These are phyloP conservation scores for Collariella sp. DNA, from an alignment of 495 filamentous ascomycete genomes.

Conservation along the genomic window DNA sequence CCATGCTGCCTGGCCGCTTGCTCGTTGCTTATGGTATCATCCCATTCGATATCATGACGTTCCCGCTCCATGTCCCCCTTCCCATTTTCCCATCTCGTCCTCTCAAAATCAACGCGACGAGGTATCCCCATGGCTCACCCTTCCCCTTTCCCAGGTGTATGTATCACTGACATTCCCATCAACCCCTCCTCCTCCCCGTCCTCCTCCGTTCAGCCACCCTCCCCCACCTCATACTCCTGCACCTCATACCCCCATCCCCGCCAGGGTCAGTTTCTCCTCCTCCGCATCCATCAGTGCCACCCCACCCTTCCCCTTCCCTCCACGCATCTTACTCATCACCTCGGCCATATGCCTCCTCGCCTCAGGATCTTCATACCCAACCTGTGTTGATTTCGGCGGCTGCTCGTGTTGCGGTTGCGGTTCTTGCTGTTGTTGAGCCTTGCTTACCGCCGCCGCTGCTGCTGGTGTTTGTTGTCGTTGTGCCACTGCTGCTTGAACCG, in stretches of 20 bases:
- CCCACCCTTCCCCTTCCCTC: neutral
- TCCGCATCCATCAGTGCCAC: neutral
- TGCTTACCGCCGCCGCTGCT: too few relatives aligned
- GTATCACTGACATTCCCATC: neutral
- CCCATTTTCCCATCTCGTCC: neutral
- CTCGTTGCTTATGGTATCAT: neutral
- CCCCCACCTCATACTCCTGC: neutral
- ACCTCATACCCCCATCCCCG: conserved; percentile 17
- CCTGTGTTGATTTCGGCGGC: conserved; percentile 25
- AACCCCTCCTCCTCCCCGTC: conserved; percentile 6
- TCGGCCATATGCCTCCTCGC: conserved; percentile 17
- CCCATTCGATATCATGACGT: neutral
- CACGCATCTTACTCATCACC: conserved; percentile 17
- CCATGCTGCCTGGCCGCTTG: neutral
- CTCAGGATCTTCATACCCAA: conserved; percentile 42
- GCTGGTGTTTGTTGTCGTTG: too few relatives aligned
- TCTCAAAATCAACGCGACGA: too few relatives aligned
- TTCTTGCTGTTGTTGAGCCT: neutral
- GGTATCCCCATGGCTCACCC: too few relatives aligned
- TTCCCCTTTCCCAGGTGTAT: too few relatives aligned
- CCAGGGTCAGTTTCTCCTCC: conserved; percentile 24
- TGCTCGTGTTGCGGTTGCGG: neutral
- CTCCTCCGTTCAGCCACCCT: neutral
- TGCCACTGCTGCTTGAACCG: too few relatives aligned
- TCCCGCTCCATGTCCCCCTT: too few relatives aligned